Percentiles rank a stretch among this genome's conserved stretches.
Evolutionary conservation across 352 stramenopile species (phyloP).

Genomic region (Phytopythium litorale): DNA sequence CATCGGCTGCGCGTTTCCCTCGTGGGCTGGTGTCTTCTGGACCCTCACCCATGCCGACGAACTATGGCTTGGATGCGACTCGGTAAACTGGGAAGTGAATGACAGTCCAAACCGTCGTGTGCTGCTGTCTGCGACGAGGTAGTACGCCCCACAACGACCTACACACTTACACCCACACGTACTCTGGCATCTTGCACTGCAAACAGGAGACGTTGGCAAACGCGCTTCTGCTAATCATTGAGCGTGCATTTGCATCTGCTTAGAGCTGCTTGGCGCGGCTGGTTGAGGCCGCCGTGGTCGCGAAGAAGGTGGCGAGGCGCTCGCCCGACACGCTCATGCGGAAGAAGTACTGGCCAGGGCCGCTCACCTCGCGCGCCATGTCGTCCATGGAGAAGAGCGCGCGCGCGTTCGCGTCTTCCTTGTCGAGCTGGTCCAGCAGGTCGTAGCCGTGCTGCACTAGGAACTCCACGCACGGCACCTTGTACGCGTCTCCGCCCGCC

Average conservation of each 20-base stretch:
- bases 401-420: constrained; percentile 56
- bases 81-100: background rate
- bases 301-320: constrained; percentile 57
- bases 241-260: background rate
- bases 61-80: background rate
- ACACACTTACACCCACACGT: background rate
- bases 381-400: constrained; percentile 84
- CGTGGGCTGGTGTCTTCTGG: background rate
- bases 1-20: background rate
- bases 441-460: constrained; percentile 72
- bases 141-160: background rate
- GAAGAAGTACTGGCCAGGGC: constrained; percentile 54
- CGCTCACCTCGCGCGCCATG: constrained; percentile 53
- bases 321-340: constrained; percentile 36
- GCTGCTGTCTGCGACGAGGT: background rate
- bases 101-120: background rate
- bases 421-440: constrained; percentile 75
- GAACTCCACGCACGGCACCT: constrained; percentile 64
- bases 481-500: constrained; percentile 25
- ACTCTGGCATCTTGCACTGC: background rate
- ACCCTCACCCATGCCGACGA: background rate
- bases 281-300: constrained; percentile 32
- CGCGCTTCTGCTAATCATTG: background rate
- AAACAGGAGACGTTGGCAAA: background rate
- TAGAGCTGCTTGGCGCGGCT: constrained; percentile 31